Base-by-base conservation (phyloP, 192 early-diverging fungal genomes). In the Backusella luteola region DNA sequence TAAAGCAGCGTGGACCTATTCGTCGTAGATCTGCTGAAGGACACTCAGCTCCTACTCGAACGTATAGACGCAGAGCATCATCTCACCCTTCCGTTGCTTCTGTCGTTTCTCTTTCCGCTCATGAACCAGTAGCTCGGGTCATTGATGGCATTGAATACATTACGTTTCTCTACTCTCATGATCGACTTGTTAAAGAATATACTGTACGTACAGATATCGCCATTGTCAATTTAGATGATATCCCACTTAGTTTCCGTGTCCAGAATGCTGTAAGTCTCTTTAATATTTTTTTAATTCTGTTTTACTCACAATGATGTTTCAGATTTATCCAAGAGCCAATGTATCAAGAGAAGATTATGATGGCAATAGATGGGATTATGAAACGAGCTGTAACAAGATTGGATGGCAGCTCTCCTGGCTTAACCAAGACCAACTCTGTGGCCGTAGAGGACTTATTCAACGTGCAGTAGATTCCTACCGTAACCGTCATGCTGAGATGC, bases 341-440 rank as follows among this genome's bases (percentile, higher is more conserved):
- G 84, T 86, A 34, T 41, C 76, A 26, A 36, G 74, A 11, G 35
- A 77, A 12, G 53, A 78, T 17, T 91, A 94, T 75, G 78, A 79
- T 3, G 93, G 93, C 26, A 93, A 93, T 73, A 85, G 93, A 15
- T 94, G 91, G 90, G 77, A 84, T 9, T 95, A 95, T 79, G 93
- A 95, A 77, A 93, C 87, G 0, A 84, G 87, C 41, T 93, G 92
- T 77, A 95, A 95, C 69, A 73, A 72, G 11, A 77, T 93, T 12
- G 92, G 92, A 8, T 95, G 93, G 93, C 85, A 89, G 42, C 84
- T 95, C 36, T 85, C 87, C 11, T 90, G 83, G 73, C 83, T 93
- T 19, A 95, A 95, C 74, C 82, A 81, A 66, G 85, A 89, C 36
- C 59, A 83, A 73, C 82, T 93, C 12, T 77, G 83, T 32, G 91